Conservation (phyloP, 2,329 filamentous ascomycete genomes). For the Paraconiothyrium sp. region DNA sequence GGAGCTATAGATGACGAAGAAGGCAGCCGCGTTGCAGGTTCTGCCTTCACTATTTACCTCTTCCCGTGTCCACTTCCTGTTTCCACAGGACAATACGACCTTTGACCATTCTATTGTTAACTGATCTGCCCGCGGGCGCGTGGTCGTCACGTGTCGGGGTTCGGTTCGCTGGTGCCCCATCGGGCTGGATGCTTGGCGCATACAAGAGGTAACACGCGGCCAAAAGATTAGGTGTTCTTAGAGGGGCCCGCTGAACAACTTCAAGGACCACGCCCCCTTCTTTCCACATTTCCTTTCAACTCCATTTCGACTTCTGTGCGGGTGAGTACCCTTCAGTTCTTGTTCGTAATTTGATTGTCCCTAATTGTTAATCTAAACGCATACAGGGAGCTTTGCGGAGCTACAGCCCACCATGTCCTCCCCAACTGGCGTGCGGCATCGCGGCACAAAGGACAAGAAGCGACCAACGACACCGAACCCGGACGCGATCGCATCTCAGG, state of each 20-base stretch:
- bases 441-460: conserved; percentile 51
- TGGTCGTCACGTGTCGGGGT: conserved; percentile 14
- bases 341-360: background rate
- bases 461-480: conserved; percentile 48
- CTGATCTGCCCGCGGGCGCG: too few relatives aligned
- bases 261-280: conserved; percentile 26
- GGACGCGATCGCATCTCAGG: conserved; percentile 40
- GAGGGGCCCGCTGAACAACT: conserved; percentile 27
- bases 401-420: conserved; percentile 48
- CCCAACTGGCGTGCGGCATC: conserved; percentile 50
- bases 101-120: too few relatives aligned
- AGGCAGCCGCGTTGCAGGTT: background rate
- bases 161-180: background rate
- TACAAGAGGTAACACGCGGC: conserved; percentile 18
- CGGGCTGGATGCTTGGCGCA: conserved; percentile 11
- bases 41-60: background rate
- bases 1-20: background rate
- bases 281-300: conserved; percentile 27
- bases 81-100: too few relatives aligned
- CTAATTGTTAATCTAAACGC: conserved; percentile 25
- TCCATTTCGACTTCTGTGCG: conserved; percentile 29
- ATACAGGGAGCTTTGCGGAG: conserved; percentile 39
- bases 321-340: conserved; percentile 28
- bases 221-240: conserved; percentile 26
- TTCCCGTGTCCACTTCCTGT: too few relatives aligned